Conservation (phyloP, 164 flowering plant species). For the Sextonia rubra region DNA sequence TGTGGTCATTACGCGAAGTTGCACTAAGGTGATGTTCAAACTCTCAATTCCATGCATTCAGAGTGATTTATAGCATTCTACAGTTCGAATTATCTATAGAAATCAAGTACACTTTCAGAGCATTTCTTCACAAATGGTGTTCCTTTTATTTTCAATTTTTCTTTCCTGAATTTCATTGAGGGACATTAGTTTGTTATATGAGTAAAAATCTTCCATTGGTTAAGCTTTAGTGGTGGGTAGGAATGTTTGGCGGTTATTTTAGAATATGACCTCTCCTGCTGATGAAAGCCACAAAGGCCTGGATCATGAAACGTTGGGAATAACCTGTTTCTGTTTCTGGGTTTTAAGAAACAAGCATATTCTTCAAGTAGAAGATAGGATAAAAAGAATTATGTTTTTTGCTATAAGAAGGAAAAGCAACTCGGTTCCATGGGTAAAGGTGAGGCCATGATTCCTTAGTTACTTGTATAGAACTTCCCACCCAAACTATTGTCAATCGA, state of each 20-base stretch:
- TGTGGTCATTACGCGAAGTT: slow-evolving; percentile 19
- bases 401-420: neutral
- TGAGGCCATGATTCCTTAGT: neutral
- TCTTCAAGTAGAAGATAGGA: neutral
- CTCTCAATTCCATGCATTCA: neutral
- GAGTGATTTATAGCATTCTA: neutral
- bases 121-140: neutral
- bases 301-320: neutral
- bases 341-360: neutral
- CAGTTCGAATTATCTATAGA: neutral
- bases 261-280: neutral
- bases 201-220: too few relatives aligned
- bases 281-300: neutral
- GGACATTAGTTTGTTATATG: too few relatives aligned
- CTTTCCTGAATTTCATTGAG: too few relatives aligned
- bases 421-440: neutral
- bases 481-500: too few relatives aligned
- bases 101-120: neutral
- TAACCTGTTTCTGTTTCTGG: neutral
- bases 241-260: neutral
- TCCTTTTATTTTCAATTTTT: neutral
- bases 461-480: too few relatives aligned
- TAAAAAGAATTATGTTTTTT: neutral
- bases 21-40: slow-evolving; percentile 37
- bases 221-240: too few relatives aligned